Evolutionary conservation across 768 basidiomycete genomes (phyloP).

Genomic region (Pleurotus salmoneostramineus): DNA sequence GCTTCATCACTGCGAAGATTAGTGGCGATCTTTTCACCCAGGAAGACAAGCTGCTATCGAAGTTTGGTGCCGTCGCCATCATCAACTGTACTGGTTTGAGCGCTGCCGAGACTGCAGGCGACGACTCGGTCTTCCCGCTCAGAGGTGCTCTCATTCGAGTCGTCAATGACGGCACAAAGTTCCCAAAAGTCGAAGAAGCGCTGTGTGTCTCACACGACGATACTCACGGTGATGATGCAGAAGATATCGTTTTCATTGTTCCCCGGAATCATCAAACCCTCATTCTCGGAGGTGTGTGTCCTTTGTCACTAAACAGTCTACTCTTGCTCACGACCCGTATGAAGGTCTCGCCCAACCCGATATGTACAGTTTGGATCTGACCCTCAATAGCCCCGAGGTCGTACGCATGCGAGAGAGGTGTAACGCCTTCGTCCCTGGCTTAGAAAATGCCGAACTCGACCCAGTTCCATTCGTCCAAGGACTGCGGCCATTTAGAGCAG

Average conservation of each 20-base stretch:
- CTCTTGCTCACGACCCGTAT: background rate
- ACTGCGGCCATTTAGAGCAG: conserved; percentile 21
- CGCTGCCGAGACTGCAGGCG: conserved; percentile 24
- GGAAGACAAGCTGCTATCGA: conserved; percentile 18
- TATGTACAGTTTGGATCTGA: conserved; percentile 19
- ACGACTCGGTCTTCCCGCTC: conserved; percentile 29
- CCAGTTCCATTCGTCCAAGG: conserved; percentile 21
- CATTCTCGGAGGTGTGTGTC: conserved; percentile 23
- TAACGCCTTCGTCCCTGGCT: conserved; percentile 22
- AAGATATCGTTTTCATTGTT: conserved; percentile 29
- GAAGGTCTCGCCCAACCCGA: conserved; percentile 21
- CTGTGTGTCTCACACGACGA: conserved; percentile 29
- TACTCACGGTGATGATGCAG: conserved; percentile 20
- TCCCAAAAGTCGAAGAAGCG: conserved; percentile 28
- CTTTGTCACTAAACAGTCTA: background rate
- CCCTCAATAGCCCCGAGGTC: conserved; percentile 22
- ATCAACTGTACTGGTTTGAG: conserved; percentile 33
- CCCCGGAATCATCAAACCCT: conserved; percentile 31
- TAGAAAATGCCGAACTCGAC: conserved; percentile 22
- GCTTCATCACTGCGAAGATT: conserved; percentile 23
- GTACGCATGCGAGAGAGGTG: conserved; percentile 25
- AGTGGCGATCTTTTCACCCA: conserved; percentile 24
- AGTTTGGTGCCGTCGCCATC: conserved; percentile 24
- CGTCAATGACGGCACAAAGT: conserved; percentile 30
- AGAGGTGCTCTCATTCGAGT: conserved; percentile 32